Evolutionary conservation across 176 grass and related monocot genomes (phyloP), one percentile per base, ranked within the genome.

Genomic region (Urochloa ruziziensis): DNA sequence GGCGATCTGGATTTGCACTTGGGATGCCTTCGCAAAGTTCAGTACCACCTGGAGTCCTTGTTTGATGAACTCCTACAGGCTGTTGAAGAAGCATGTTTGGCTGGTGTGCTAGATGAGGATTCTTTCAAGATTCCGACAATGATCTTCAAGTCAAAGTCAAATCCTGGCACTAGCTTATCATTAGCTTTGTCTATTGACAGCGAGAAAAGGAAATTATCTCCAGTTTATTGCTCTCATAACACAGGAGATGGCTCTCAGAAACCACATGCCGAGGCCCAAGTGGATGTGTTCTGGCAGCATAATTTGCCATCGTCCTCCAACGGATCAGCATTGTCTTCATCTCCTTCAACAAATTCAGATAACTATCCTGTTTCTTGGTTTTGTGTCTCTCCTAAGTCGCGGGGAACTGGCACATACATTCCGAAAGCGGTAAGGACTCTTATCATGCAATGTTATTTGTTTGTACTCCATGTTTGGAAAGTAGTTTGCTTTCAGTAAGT

Each of bases 1-100:
- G 88, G 88, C 28, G 86, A 94, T 78, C 62, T 94, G 30, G 73
- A 84, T 25, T 74, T 65, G 58, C 68, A 89, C 39, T 65, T 89
- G 24, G 56, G 63, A 80, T 78, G 71, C 70, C 86, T 97, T 74
- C 70, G 84, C 18, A 82, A 67, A 57, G 77, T 91, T 72, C 80
- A 94, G 61, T 91, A 85, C 51, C 84, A 91, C 34, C 18, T 90
- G 18, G 87, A 90, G 57, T 83, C 62, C 63, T 23, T 87, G 67
- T 70, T 86, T 54, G 65, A 81, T 81, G 79, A 75, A 54, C 63
- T 92, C 24, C 18, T 61, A 34, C 27, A 79, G 44, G 77, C 78
- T 48, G 37, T 71, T 44, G 16, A 82, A 51, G 29, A 82, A 77
- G 49, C 46, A 69, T 80, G 2, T 62, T 83, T 58, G 8, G 51